These are phyloP conservation scores for Hyaloscypha bicolor DNA, from an alignment of 495 filamentous ascomycete species.

Conservation along the genomic window DNA sequence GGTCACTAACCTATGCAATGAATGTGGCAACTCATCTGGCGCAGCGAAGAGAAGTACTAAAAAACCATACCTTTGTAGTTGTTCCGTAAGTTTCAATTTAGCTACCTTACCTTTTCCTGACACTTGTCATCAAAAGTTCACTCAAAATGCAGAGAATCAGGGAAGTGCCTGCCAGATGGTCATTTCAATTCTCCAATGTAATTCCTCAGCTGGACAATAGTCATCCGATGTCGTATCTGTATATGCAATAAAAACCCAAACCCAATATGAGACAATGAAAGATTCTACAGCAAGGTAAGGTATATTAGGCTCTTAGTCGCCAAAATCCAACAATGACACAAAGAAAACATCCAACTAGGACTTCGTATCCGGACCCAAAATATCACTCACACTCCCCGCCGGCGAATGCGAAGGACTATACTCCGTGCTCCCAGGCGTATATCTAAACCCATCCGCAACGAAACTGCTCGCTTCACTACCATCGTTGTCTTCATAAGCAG, in stretches of 20 bases:
- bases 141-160: too few species aligned
- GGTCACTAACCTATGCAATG: too few species aligned
- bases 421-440: conserved; percentile 35
- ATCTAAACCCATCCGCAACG: conserved; percentile 40
- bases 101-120: too few species aligned
- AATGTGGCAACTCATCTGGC: too few species aligned
- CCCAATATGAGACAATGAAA: conserved; percentile 1
- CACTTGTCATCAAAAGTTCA: too few species aligned
- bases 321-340: neutral
- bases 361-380: conserved; percentile 23
- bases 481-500: conserved; percentile 40
- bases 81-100: too few species aligned
- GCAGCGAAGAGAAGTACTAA: too few species aligned
- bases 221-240: neutral
- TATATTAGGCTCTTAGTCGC: conserved; percentile 3
- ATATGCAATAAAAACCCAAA: neutral
- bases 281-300: conserved; percentile 13
- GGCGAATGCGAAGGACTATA: conserved; percentile 26
- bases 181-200: too few species aligned
- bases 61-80: too few species aligned
- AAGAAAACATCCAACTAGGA: neutral
- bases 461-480: conserved; percentile 31
- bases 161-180: too few species aligned
- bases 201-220: neutral
- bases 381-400: conserved; percentile 28